These are phyloP conservation scores for Vachellia pachyceras DNA, from an alignment of 306 rosid genomes.

Conservation along the genomic window DNA sequence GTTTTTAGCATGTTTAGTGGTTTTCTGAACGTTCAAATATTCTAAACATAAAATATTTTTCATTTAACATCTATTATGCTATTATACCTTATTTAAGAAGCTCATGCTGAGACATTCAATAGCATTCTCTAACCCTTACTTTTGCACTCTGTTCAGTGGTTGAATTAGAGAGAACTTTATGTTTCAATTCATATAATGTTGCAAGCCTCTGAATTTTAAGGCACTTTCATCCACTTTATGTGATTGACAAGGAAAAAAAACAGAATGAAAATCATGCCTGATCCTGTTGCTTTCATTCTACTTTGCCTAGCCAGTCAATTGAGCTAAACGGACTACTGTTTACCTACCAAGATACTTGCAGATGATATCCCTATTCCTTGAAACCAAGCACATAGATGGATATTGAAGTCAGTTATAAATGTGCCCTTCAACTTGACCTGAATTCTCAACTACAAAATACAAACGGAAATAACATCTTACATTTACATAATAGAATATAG, in stretches of 20 bases:
- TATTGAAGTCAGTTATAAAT: neutral
- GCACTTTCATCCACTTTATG: slow-evolving; percentile 5
- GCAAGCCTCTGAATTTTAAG: slow-evolving; percentile 5
- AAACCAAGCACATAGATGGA: neutral
- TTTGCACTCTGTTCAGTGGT: slow-evolving; percentile 26
- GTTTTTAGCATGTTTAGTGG: slow-evolving; percentile 4
- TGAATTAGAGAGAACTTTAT: slow-evolving; percentile 14
- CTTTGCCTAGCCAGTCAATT: slow-evolving; percentile 11
- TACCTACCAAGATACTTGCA: neutral
- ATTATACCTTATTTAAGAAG: slow-evolving; percentile 19
- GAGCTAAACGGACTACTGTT: neutral
- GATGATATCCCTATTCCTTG: neutral
- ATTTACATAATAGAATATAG: neutral
- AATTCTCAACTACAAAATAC: neutral
- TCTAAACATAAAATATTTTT: slow-evolving; percentile 13
- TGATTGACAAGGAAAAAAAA: neutral
- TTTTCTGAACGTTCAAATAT: slow-evolving; percentile 26
- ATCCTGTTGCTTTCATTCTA: slow-evolving; percentile 15
- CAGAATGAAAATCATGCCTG: neutral
- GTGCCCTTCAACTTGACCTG: neutral
- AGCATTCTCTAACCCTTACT: slow-evolving; percentile 28
- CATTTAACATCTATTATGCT: neutral
- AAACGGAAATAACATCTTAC: neutral
- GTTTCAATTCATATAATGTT: slow-evolving; percentile 15
- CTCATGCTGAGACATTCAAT: slow-evolving; percentile 18